Percentiles rank a stretch among this genome's conserved stretches.
phyloP scores from a whole-genome alignment of 768 basidiomycete genomes.

The Chalciporus sphaerocephalus region DNA sequence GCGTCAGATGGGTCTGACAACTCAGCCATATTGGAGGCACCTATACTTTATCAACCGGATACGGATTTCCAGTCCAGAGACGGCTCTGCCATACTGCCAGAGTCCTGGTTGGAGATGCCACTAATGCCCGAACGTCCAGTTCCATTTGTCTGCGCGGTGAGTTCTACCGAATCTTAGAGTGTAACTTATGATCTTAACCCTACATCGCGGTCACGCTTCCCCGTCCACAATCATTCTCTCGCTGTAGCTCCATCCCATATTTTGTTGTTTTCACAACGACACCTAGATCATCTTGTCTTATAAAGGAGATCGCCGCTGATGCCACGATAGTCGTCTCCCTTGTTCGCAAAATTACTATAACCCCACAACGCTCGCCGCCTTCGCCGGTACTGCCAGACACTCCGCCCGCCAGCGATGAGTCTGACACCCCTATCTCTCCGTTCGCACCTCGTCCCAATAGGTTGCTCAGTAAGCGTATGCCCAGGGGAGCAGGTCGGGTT shows the following conservation, averaged over 20 bases:
- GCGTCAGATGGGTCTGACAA: constrained; percentile 41
- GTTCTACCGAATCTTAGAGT: constrained; percentile 22
- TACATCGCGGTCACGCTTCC: constrained; percentile 53
- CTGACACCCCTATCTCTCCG: constrained; percentile 21
- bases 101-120: constrained; percentile 67
- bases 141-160: constrained; percentile 63
- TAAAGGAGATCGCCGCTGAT: constrained; percentile 64
- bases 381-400: constrained; percentile 49
- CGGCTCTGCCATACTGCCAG: constrained; percentile 38
- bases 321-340: constrained; percentile 68
- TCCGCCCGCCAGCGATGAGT: constrained; percentile 46
- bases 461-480: constrained; percentile 31
- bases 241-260: constrained; percentile 59
- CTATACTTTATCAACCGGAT: constrained; percentile 59
- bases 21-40: constrained; percentile 52
- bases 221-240: constrained; percentile 55
- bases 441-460: constrained; percentile 7
- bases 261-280: constrained; percentile 71
- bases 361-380: constrained; percentile 34
- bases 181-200: constrained; percentile 1
- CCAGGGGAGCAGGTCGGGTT: constrained; percentile 19
- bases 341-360: constrained; percentile 54
- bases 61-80: constrained; percentile 56
- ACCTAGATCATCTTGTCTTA: constrained; percentile 48
- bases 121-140: constrained; percentile 58